Conservation (phyloP, 352 stramenopile genomes). For the Phytophthora ramorum region DNA sequence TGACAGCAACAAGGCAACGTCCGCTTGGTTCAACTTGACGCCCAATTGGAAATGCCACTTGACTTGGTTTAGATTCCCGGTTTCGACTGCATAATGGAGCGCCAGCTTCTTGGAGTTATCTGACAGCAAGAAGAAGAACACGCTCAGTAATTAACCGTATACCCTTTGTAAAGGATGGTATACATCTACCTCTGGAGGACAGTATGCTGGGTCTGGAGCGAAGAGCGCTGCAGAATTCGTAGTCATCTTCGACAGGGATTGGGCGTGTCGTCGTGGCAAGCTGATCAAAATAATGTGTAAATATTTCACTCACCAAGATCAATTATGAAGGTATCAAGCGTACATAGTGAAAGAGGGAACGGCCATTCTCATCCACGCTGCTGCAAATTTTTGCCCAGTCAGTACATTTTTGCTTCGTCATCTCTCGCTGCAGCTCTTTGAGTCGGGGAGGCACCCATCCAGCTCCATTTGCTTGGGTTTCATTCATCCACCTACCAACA, state of each 20-base stretch:
- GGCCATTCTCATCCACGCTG: constrained; percentile 39
- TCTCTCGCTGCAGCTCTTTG: constrained; percentile 46
- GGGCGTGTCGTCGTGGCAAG: constrained; percentile 21
- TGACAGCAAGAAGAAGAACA: constrained; percentile 4
- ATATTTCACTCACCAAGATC: not conserved
- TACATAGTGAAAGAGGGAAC: constrained; percentile 74
- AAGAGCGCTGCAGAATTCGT: constrained; percentile 38
- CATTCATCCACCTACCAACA: constrained; percentile 9
- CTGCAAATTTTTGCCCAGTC: constrained; percentile 45
- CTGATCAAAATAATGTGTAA: constrained; percentile 13
- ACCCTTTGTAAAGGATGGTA: too few relatives aligned
- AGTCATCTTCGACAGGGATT: constrained; percentile 24
- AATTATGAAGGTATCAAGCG: constrained; percentile 4
- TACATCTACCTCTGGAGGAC: constrained; percentile 32
- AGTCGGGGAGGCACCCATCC: constrained; percentile 55
- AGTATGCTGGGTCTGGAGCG: constrained; percentile 32
- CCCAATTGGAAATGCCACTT: constrained; percentile 48
- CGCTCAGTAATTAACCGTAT: not conserved
- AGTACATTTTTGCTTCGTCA: constrained; percentile 24
- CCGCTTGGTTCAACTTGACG: constrained; percentile 29
- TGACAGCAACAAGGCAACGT: constrained; percentile 47
- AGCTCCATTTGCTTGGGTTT: constrained; percentile 4
- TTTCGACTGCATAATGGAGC: constrained; percentile 57
- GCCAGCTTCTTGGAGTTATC: constrained; percentile 52
- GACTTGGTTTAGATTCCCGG: constrained; percentile 45